Evolutionary conservation across 441 rosid species (phyloP), one percentile per base, ranked within the genome.

Genomic region (Populus hybrid): DNA sequence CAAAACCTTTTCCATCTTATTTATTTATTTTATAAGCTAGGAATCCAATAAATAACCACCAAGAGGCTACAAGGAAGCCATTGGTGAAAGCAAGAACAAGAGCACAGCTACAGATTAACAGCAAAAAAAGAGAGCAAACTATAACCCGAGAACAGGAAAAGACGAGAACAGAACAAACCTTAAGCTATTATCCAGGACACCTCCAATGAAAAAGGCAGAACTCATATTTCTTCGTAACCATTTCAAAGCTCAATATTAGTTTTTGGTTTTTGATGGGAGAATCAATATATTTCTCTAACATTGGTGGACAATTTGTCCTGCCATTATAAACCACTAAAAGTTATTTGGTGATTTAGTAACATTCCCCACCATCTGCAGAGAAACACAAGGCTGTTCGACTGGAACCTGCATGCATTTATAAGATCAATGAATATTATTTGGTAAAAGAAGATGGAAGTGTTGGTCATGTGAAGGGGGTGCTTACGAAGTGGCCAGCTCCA

Each of bases 401-500:
- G 89, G 85, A 69, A 85, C 88, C 86, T 84, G 72, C 64, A 26
- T 12, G 66, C 3, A 56, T 40, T 21, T 26, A 16, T 26, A 8
- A 2, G 45, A 29, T 20, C 16, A 33, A 16, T 0, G 7, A 1
- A 10, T n/a, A 35, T 53, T 45, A 11, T 16, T n/a, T 20, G 23
- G 40, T 33, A 45, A 16, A 24, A 65, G 33, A 24, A 64, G 16
- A 14, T 23, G 26, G 1, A 24, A n/a, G 3, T 21, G 0, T n/a
- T 29, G 3, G 0, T 21, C 9, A 35, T 20, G 2, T 12, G 3
- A 28, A 18, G 10, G 50, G 3, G 36, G 10, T 6, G 66, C 89
- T 84, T 80, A 88, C 90, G 76, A 84, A 82, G 66, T 88, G 90
- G 50, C 90, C 90, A 18, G 89, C 84, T 4, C 88, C 87, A 31